Evolutionary conservation across 2,329 filamentous ascomycete species (phyloP).

Genomic region (Raffaelea arxii): DNA sequence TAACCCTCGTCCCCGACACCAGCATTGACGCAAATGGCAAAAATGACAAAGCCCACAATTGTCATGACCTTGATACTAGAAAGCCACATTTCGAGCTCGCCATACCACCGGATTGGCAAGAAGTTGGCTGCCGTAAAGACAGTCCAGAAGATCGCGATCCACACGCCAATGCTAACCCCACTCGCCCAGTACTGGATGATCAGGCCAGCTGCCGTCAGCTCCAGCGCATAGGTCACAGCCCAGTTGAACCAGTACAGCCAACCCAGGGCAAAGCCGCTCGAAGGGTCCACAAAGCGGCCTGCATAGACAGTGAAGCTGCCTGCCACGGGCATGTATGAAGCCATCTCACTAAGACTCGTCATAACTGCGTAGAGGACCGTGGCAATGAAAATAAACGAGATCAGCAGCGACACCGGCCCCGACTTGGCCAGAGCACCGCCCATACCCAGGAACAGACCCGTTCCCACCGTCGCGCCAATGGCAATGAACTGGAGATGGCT

Average conservation of each 20-base stretch:
- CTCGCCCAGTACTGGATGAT: slow-evolving; percentile 68
- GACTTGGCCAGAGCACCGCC: slow-evolving; percentile 51
- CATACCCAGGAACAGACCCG: slow-evolving; percentile 60
- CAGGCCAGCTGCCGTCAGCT: slow-evolving; percentile 61
- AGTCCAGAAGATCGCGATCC: slow-evolving; percentile 65
- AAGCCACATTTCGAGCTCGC: slow-evolving; percentile 73
- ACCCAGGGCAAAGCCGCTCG: slow-evolving; percentile 66
- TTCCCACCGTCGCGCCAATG: slow-evolving; percentile 54
- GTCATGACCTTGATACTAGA: slow-evolving; percentile 68
- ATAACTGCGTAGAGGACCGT: slow-evolving; percentile 68
- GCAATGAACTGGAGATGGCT: slow-evolving; percentile 27
- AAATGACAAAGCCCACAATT: slow-evolving; percentile 66
- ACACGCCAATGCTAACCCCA: slow-evolving; percentile 55
- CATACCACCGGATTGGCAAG: slow-evolving; percentile 61
- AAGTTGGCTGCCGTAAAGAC: slow-evolving; percentile 61
- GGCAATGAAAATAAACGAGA: slow-evolving; percentile 61
- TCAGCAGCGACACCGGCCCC: slow-evolving; percentile 55
- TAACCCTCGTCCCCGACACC: slow-evolving; percentile 61
- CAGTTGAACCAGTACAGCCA: slow-evolving; percentile 77
- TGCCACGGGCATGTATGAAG: slow-evolving; percentile 65
- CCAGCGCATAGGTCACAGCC: slow-evolving; percentile 39
- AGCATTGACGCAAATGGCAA: slow-evolving; percentile 64
- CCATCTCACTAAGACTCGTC: slow-evolving; percentile 60
- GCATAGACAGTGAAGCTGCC: slow-evolving; percentile 72
- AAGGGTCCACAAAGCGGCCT: slow-evolving; percentile 61